Evolutionary conservation across 306 rosid genomes (phyloP), one percentile per base, ranked within the genome.

Genomic region (Urtica urens): DNA sequence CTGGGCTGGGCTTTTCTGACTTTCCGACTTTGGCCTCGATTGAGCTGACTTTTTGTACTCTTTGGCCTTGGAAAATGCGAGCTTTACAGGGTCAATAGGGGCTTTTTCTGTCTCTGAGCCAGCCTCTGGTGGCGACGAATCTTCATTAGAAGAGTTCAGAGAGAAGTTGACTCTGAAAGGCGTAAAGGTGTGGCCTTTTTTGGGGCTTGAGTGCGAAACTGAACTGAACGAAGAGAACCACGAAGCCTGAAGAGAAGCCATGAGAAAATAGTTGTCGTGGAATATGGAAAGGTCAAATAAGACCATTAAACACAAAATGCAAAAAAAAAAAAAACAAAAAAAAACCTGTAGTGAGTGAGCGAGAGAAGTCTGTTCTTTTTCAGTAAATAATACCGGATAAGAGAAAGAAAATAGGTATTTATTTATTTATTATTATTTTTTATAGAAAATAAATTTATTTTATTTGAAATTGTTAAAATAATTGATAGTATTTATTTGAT

Each of bases 51-150:
- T 58, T 68, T 70, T 69, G 66, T 78, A 81, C 6, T 71, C 73
- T 72, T 71, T 78, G 4, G 93, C 93, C 24, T 75, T 79, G 50
- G 39, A 63, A 33, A 78, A 74, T 11, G 96, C 79, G 28, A 81
- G 77, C 81, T 82, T 82, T 44, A 70, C 73, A 1, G 79, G 76
- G 64, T 76, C 93, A 48, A 53, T 2, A 0, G 77, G 62, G 20
- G 12, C 56, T 20, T 60, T 29, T 53, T 49, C 60, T 6, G 68
- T 31, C 27, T 64, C 39, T 4, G 76, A 11, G 4, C 43, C 21
- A n/a, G 57, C 27, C 46, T 72, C 74, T 5, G 63, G 52, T 18
- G 67, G 67, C 10, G 84, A 57, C 57, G 76, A 40, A 45, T 77
- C 77, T 7, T 65, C 57, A 31, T 53, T 68, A 10, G 73, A 42